Base-by-base conservation (phyloP, 495 filamentous ascomycete species). In the Apiosordaria backusii region DNA sequence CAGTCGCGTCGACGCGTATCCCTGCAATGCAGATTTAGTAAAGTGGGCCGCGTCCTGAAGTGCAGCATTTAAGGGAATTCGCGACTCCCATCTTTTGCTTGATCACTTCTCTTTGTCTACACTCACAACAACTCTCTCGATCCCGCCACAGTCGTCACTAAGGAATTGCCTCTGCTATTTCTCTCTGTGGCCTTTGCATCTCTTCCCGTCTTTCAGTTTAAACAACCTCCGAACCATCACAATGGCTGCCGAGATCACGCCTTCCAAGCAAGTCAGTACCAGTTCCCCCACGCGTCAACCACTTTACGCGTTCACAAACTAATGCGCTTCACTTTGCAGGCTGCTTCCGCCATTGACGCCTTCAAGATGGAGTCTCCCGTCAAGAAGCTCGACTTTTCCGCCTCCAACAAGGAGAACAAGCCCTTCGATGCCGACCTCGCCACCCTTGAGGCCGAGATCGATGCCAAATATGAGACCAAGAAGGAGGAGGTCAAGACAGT, bases 301-400 rank as follows among this genome's bases (percentile, higher is more conserved):
- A 45, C 54, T 50, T 29, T 18, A 60, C 67, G 67, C 67, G 66
- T 66, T 63, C 59, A 58, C n/a, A 72, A 69, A 63, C 80, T 83
- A 78, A 84, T 73, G 60, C 60, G 67, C 27, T 5, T 79, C 67
- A 62, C 66, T 72, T 26, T 61, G 67, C 76, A 97, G 93, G 86
- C 89, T 83, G 90, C 91, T 71, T 89, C 90, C 75, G 92, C 87
- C 67, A 87, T 97, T 72, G 87, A 94, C 80, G 88, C 86, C 70
- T 82, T 98, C 71, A 96, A 93, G 80, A 96, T 99, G 90, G 91
- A 96, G 68, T 95, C 92, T 0, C 92, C 93, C 35, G 82, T 87
- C 62, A 96, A 96, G 90, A 96, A 95, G 87, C 85, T 93, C 70
- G 82, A 88, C 80, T 93, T 96, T 77, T 77, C 82, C 26, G 74